Conservation (phyloP, 1,139 yeast genomes). For the Kluyveromyces sp. region DNA sequence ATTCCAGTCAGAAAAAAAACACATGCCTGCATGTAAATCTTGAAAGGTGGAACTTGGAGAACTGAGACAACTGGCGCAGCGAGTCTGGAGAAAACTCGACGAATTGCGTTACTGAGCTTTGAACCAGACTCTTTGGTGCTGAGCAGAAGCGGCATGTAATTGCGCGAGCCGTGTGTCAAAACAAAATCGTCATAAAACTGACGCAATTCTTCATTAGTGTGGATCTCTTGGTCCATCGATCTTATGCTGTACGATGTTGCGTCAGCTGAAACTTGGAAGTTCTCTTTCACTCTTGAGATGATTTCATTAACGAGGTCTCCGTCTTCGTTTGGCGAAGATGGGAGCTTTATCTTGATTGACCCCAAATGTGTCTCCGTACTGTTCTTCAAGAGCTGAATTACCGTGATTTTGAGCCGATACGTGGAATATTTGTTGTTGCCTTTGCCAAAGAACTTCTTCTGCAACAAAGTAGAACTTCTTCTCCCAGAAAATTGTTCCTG, state of each 20-base stretch:
- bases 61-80: not conserved
- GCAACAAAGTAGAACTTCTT: slow-evolving; percentile 7
- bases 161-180: slow-evolving; percentile 1
- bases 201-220: not conserved
- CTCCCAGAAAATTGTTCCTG: slow-evolving; percentile 2
- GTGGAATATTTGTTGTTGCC: not conserved
- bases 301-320: not conserved
- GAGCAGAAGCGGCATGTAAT: slow-evolving; percentile 6
- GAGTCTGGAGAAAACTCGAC: not conserved
- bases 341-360: slow-evolving; percentile 1
- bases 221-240: not conserved
- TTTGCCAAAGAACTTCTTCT: slow-evolving; percentile 8
- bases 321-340: not conserved
- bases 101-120: not conserved
- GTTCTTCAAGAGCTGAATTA: not conserved
- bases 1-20: slow-evolving; percentile 1
- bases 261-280: not conserved
- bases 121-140: not conserved
- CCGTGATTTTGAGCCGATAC: slow-evolving; percentile 2
- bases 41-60: not conserved
- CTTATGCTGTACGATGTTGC: not conserved
- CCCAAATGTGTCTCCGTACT: not conserved
- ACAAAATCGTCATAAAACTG: slow-evolving; percentile 1
- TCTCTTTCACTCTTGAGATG: not conserved
- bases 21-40: slow-evolving; percentile 6